Evolutionary conservation across 352 stramenopile genomes (phyloP).

Genomic region (Globisporangium cederbergense): DNA sequence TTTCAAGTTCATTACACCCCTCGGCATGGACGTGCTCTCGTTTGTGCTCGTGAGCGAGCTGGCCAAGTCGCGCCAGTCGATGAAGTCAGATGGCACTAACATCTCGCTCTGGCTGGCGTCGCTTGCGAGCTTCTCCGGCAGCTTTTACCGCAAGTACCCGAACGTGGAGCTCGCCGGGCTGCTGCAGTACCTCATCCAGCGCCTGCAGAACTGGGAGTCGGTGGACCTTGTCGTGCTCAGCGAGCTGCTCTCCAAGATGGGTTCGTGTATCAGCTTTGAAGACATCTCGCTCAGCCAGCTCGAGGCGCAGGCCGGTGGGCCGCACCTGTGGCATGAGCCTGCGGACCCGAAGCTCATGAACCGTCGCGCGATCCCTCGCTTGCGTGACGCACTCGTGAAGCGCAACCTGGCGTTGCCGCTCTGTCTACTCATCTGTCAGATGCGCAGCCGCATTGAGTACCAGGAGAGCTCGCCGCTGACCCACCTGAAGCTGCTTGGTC

Average conservation of each 20-base stretch:
- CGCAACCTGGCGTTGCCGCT: slow-evolving; percentile 69
- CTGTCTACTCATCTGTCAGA: slow-evolving; percentile 81
- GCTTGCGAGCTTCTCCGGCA: slow-evolving; percentile 92
- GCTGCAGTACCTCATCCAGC: slow-evolving; percentile 88
- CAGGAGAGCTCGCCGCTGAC: slow-evolving; percentile 48
- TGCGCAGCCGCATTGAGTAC: slow-evolving; percentile 82
- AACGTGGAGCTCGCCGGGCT: slow-evolving; percentile 90
- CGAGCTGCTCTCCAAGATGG: slow-evolving; percentile 87
- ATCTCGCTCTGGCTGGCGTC: slow-evolving; percentile 93
- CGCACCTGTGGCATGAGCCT: slow-evolving; percentile 76
- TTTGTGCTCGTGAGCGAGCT: slow-evolving; percentile 92
- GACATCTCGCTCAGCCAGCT: slow-evolving; percentile 83
- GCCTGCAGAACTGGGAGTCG: slow-evolving; percentile 81
- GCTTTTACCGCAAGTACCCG: slow-evolving; percentile 93
- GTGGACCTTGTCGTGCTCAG: slow-evolving; percentile 86
- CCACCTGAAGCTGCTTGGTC: slow-evolving; percentile 78
- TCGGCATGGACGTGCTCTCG: slow-evolving; percentile 93
- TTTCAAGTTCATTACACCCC: slow-evolving; percentile 92
- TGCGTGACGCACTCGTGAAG: slow-evolving; percentile 85
- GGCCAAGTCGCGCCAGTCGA: slow-evolving; percentile 76
- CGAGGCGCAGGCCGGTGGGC: slow-evolving; percentile 76
- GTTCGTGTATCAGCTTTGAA: slow-evolving; percentile 81
- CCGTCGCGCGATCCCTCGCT: slow-evolving; percentile 67
- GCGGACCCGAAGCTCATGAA: slow-evolving; percentile 83
- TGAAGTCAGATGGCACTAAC: slow-evolving; percentile 89